Percentiles rank a stretch among this genome's conserved stretches.
Conservation (phyloP, 1,284 basidiomycete species). For the Leccinum griseonigrum region DNA sequence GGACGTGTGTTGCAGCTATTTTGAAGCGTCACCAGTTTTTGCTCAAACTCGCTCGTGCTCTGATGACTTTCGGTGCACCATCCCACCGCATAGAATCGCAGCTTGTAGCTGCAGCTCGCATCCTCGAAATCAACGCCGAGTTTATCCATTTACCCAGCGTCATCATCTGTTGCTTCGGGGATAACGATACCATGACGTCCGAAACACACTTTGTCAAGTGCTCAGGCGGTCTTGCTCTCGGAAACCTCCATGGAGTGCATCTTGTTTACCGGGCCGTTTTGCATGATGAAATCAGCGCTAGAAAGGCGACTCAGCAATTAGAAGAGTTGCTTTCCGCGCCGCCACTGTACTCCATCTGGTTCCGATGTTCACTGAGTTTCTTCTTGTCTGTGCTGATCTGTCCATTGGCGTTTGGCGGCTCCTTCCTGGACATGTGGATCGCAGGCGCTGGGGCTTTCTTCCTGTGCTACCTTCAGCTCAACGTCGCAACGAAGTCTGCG, state of each 20-base stretch:
- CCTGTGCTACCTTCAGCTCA: constrained; percentile 67
- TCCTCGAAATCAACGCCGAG: constrained; percentile 80
- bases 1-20: constrained; percentile 39
- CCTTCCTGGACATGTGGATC: constrained; percentile 80
- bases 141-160: constrained; percentile 79
- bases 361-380: constrained; percentile 68
- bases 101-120: constrained; percentile 70
- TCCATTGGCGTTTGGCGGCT: constrained; percentile 82
- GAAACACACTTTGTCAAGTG: constrained; percentile 68
- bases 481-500: constrained; percentile 68
- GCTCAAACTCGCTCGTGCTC: constrained; percentile 57
- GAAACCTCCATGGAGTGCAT: constrained; percentile 75
- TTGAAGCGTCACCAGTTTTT: constrained; percentile 60
- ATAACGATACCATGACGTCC: constrained; percentile 72
- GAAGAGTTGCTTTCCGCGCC: constrained; percentile 49
- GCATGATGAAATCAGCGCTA: constrained; percentile 82
- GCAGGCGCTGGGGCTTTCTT: constrained; percentile 66
- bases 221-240: constrained; percentile 70
- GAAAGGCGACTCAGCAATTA: constrained; percentile 56
- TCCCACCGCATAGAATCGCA: constrained; percentile 72
- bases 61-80: constrained; percentile 72
- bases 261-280: constrained; percentile 75
- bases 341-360: constrained; percentile 56
- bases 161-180: constrained; percentile 82
- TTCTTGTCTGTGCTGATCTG: constrained; percentile 73